A percentile compares a stretch with the other conserved stretches of the same genome.
Conservation (phyloP, 2,329 filamentous ascomycete genomes). For the Colletotrichum karsti region DNA sequence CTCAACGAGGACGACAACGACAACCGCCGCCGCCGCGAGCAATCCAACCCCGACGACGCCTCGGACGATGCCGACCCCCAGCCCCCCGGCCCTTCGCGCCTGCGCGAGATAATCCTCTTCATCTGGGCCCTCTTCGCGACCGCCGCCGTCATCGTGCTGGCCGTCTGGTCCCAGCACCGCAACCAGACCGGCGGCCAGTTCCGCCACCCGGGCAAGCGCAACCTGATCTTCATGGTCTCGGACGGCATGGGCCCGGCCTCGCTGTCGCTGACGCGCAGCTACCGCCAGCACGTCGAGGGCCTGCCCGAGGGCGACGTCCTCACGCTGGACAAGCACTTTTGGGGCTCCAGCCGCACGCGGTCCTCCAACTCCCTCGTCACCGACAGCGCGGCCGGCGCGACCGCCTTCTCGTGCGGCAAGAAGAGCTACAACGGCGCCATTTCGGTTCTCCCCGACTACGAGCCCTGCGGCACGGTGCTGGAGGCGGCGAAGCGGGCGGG, state of each 20-base stretch:
- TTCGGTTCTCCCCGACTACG: conserved; percentile 83
- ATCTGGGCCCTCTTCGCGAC: conserved; percentile 86
- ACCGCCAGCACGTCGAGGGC: conserved; percentile 78
- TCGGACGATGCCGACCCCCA: conserved; percentile 23
- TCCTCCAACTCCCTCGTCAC: conserved; percentile 88
- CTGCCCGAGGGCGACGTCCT: conserved; percentile 81
- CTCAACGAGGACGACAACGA: conserved; percentile 39
- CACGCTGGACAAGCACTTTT: conserved; percentile 85
- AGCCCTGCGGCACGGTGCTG: conserved; percentile 89
- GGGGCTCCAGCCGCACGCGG: conserved; percentile 88
- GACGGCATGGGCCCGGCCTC: conserved; percentile 98
- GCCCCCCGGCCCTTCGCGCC: conserved; percentile 47
- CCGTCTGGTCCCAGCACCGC: conserved; percentile 80
- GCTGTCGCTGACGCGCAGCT: conserved; percentile 85
- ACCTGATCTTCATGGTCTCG: conserved; percentile 98
- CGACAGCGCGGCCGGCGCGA: conserved; percentile 96
- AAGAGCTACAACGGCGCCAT: conserved; percentile 99
- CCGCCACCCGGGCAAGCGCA: conserved; percentile 70
- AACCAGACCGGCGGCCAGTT: conserved; percentile 51
- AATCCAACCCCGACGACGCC: conserved; percentile 36
- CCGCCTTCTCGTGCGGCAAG: conserved; percentile 89
- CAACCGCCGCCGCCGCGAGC: conserved; percentile 1
- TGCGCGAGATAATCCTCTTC: conserved; percentile 79
- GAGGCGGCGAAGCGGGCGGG: conserved; percentile 93
- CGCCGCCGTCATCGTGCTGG: conserved; percentile 78